Evolutionary conservation across 345 rosid species (phyloP), one percentile per base, ranked within the genome.

Genomic region (Xanthoceras sorbifolium): DNA sequence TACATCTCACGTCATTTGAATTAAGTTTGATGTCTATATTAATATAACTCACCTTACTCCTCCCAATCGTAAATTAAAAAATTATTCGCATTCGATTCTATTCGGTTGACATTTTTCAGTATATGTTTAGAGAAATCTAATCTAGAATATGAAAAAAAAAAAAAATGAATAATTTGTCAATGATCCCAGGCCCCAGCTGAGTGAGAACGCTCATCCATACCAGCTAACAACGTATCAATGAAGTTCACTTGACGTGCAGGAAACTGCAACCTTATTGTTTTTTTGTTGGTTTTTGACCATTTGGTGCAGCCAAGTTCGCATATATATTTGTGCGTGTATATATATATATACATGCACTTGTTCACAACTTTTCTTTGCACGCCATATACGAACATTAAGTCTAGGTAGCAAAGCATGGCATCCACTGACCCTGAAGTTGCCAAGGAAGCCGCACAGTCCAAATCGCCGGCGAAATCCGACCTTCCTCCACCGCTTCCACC

Each of bases 371-470:
- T 15, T 48, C 54, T 10, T 48, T 48, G 55, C 22, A 50, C 55
- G 10, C 42, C 42, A 4, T 38, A 6, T 38, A 1, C 42, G 1
- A 38, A 38, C 3, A 50, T 50, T 18, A 50, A 50, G n/a, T 29
- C 9, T 23, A 59, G 11, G 3, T 22, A 59, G 20, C 2, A 9
- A 70, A 18, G 62, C 62, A 89, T 89, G 94, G 92, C 89, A 29
- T 79, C 46, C 46, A 42, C 46, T 42, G 46, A 42, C 46, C 46
- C 46, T 9, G 62, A 57, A 23, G 11, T 57, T 57, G 28, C 12
- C 26, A 83, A 86, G 76, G 67, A 82, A 3, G 84, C 80, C 74
- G 73, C 78, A 40, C 82, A 73, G 0, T 34, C 46, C 46, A 42
- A 42, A 38, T 38, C 42, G 42, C 42, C 9, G 9, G 42, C 69